Base-by-base conservation (phyloP, 768 basidiomycete genomes). In the Auriculariales sp. region DNA sequence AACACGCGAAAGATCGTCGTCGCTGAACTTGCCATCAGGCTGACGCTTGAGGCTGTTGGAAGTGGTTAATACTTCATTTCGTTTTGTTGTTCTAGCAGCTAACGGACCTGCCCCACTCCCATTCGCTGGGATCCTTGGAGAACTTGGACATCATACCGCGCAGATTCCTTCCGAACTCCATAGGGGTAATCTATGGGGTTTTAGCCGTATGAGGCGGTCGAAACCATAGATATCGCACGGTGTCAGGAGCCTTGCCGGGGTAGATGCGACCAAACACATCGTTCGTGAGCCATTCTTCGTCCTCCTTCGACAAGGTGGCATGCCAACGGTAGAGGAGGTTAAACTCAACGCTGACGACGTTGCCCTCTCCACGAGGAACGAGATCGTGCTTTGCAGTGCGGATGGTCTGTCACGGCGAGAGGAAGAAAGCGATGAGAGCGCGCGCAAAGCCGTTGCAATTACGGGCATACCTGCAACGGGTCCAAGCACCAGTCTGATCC, bases 331-430 rank as follows among this genome's bases (percentile, higher is more conserved):
- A 90, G 49, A 90, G 65, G 56, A 82, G 83, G 57, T 90, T 90
- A 68, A 90, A 90, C 81, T 91, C 87, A 25, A 87, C 82, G 62
- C 83, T 87, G 62, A 80, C 82, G 12, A 77, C 75, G 58, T 91
- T 90, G 1, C 88, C 87, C 46, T 77, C 76, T 3, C 87, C 88
- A 52, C 88, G 73, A 58, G 86, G 83, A 39, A 88, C 84, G 9
- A 81, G 58, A 3, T 74, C 63, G 57, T 82, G 83, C 50, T 83
- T 78, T 0, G 64, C 56, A 1, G 68, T 64, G 27, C 86, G 70
- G 3, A 89, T 74, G 74, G 87, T 82, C 77, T 83, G 42, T 30
- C 30, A 19, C 30, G 48, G 17, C 24, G 32, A 10, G n/a, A 22
- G 4, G 4, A 31, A 52, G 35, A 22, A 51, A 22, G 1, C 4